phyloP scores from a whole-genome alignment of 2,329 filamentous ascomycete genomes.

The Coniochaeta pulveracea region DNA sequence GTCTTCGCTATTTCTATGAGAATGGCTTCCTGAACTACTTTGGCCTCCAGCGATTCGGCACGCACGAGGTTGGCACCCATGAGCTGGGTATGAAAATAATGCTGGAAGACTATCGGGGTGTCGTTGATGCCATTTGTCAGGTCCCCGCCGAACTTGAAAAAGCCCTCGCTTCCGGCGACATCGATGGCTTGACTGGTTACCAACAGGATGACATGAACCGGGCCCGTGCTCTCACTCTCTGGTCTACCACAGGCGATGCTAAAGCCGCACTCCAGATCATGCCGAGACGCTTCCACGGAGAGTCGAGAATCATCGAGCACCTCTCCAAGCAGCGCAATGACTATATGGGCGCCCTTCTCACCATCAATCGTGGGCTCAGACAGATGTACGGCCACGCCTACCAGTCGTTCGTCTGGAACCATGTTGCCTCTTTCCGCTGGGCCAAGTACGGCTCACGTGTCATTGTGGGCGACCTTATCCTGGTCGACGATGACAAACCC shows the following conservation, averaged over 20 bases:
- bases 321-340: conserved; percentile 52
- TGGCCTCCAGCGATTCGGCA: conserved; percentile 92
- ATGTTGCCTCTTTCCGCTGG: conserved; percentile 72
- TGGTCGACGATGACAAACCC: conserved; percentile 29
- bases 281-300: conserved; percentile 73
- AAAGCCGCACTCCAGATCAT: conserved; percentile 54
- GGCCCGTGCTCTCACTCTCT: conserved; percentile 67
- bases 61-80: conserved; percentile 77
- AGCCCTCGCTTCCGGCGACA: background rate
- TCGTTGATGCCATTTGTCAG: conserved; percentile 64
- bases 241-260: conserved; percentile 49
- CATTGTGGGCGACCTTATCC: conserved; percentile 74
- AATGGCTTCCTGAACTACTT: conserved; percentile 96
- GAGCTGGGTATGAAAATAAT: conserved; percentile 76
- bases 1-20: conserved; percentile 56
- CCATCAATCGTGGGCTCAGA: conserved; percentile 70
- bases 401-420: conserved; percentile 92
- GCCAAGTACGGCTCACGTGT: conserved; percentile 60
- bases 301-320: conserved; percentile 68
- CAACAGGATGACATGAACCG: conserved; percentile 63
- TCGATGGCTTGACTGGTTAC: conserved; percentile 34
- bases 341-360: conserved; percentile 68
- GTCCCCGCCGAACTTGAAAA: conserved; percentile 56
- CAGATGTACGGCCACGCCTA: conserved; percentile 97
- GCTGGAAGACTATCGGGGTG: conserved; percentile 67